Evolutionary conservation across 2,329 filamentous ascomycete genomes (phyloP).

Genomic region (Pseudocercospora pini-densiflorae): DNA sequence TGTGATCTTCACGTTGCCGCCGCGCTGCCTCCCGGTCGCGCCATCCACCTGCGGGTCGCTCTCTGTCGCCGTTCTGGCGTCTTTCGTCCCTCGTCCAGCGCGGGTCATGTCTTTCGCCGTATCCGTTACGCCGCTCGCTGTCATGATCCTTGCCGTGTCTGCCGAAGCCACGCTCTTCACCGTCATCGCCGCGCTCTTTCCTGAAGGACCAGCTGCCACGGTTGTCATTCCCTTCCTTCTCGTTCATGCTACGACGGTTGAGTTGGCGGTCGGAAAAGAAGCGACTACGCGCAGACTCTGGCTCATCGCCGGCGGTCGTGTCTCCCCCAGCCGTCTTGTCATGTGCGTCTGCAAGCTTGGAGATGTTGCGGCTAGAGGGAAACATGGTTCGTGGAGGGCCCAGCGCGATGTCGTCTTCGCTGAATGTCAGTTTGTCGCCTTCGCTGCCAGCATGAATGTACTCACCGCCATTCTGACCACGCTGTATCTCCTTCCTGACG

Average conservation of each 20-base stretch:
- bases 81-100: slow-evolving; percentile 54
- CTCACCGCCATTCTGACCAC: slow-evolving; percentile 34
- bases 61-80: slow-evolving; percentile 46
- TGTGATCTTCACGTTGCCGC: slow-evolving; percentile 52
- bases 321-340: slow-evolving; percentile 39
- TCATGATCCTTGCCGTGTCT: slow-evolving; percentile 48
- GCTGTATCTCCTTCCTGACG: slow-evolving; percentile 29
- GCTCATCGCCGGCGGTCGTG: slow-evolving; percentile 41
- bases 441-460: slow-evolving; percentile 7
- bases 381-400: slow-evolving; percentile 84
- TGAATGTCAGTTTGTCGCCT: slow-evolving; percentile 44
- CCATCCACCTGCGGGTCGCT: slow-evolving; percentile 59
- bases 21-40: slow-evolving; percentile 48
- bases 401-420: slow-evolving; percentile 80
- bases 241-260: slow-evolving; percentile 46
- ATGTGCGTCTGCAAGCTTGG: slow-evolving; percentile 39
- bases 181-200: slow-evolving; percentile 54
- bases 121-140: slow-evolving; percentile 66
- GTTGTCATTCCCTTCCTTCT: slow-evolving; percentile 54
- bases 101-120: slow-evolving; percentile 73
- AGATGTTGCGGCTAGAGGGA: slow-evolving; percentile 69
- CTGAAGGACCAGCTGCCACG: slow-evolving; percentile 75
- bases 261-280: slow-evolving; percentile 50
- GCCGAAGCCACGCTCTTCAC: slow-evolving; percentile 61
- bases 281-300: slow-evolving; percentile 41